These are phyloP conservation scores for Hemisphaericaspora xylanilytica DNA, from an alignment of 1,139 yeast genomes.

Conservation along the genomic window DNA sequence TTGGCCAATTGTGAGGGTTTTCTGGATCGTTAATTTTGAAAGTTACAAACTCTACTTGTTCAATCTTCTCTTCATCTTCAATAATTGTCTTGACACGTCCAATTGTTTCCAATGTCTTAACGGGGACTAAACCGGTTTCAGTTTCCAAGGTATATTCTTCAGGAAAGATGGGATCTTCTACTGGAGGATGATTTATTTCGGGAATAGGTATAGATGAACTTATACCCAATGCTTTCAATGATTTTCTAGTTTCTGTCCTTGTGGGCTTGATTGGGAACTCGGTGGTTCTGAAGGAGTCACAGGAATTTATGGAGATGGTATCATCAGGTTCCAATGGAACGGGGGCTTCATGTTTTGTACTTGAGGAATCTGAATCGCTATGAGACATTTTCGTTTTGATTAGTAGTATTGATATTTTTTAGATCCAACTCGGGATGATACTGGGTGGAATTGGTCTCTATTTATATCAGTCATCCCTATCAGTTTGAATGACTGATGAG, in stretches of 20 bases:
- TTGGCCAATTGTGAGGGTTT: conserved; percentile 84
- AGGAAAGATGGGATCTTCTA: conserved; percentile 72
- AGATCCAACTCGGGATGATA: too few relatives aligned
- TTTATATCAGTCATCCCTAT: too few relatives aligned
- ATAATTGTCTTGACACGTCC: conserved; percentile 54
- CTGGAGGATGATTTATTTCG: conserved; percentile 62
- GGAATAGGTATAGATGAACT: conserved; percentile 50
- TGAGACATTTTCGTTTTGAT: not conserved
- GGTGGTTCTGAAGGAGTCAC: not conserved
- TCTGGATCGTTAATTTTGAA: conserved; percentile 74
- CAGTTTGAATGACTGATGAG: too few relatives aligned
- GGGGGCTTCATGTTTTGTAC: conserved; percentile 1
- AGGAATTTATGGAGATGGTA: not conserved
- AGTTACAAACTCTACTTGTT: conserved; percentile 78
- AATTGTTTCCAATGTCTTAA: conserved; percentile 61
- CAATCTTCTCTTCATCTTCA: conserved; percentile 20
- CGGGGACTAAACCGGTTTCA: conserved; percentile 80
- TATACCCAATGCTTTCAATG: conserved; percentile 63
- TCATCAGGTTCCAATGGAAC: conserved; percentile 1
- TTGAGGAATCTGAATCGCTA: not conserved
- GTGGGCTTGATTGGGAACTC: conserved; percentile 10
- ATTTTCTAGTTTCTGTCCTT: conserved; percentile 66
- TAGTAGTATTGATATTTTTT: not conserved
- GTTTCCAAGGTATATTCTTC: conserved; percentile 90
- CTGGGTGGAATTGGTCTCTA: too few relatives aligned